Evolutionary conservation across 2,329 filamentous ascomycete genomes (phyloP).

Genomic region (Alternaria tenuissima): DNA sequence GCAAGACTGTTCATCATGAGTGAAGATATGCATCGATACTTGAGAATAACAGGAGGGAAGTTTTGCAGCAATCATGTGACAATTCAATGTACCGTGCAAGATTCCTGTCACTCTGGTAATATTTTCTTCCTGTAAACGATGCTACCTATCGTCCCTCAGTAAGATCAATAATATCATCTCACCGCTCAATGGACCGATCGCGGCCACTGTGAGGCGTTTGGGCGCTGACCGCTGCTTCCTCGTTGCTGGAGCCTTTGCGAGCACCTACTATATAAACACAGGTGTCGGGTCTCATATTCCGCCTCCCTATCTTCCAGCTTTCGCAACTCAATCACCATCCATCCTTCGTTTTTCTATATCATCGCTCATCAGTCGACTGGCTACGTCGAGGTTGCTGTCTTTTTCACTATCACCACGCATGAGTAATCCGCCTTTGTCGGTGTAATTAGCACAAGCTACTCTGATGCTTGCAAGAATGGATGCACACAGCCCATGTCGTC

Average conservation of each 20-base stretch:
- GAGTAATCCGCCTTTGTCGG: not conserved
- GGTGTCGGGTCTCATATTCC: not conserved
- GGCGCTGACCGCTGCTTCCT: not conserved
- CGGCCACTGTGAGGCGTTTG: not conserved
- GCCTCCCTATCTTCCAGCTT: not conserved
- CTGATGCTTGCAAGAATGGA: not conserved
- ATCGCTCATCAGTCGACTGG: not conserved
- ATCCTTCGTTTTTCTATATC: not conserved
- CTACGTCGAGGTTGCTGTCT: no score
- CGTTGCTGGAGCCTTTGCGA: not conserved
- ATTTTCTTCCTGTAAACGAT: no score
- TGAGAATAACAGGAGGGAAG: not conserved
- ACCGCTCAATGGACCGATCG: not conserved
- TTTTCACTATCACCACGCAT: not conserved
- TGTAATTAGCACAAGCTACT: not conserved
- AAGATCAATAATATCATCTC: not conserved
- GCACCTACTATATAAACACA: not conserved
- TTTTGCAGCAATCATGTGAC: not conserved
- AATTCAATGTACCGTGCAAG: not conserved
- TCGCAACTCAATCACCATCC: not conserved
- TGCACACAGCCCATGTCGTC: not conserved
- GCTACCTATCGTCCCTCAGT: not conserved
- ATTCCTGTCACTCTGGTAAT: not conserved
- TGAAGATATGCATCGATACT: not conserved
- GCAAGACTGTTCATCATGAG: not conserved